These are phyloP conservation scores for Podaxis carcinomalis DNA, from an alignment of 768 basidiomycete genomes.

Conservation along the genomic window DNA sequence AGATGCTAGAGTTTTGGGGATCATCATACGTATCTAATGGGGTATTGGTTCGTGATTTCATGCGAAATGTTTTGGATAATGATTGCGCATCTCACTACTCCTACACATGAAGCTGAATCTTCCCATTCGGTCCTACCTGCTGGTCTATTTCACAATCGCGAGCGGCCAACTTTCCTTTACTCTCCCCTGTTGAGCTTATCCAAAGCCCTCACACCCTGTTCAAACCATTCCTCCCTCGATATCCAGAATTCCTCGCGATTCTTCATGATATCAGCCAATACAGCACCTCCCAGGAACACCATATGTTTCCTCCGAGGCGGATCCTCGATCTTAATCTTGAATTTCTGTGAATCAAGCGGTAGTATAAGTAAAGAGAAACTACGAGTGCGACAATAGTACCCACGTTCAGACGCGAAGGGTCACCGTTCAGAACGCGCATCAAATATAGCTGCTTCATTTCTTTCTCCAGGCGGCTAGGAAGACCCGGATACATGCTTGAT, in stretches of 20 bases:
- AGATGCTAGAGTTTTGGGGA: background rate
- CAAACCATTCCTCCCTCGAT: slow-evolving; percentile 90
- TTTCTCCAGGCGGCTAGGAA: slow-evolving; percentile 95
- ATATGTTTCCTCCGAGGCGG: slow-evolving; percentile 97
- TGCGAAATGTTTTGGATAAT: background rate
- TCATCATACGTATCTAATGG: background rate
- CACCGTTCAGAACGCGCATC: slow-evolving; percentile 79
- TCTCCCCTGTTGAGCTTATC: slow-evolving; percentile 83
- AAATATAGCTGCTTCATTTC: slow-evolving; percentile 99
- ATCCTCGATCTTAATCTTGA: slow-evolving; percentile 98
- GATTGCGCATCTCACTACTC: background rate
- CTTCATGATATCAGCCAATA: slow-evolving; percentile 98
- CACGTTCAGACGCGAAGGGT: slow-evolving; percentile 83
- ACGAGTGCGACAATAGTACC: slow-evolving; percentile 26
- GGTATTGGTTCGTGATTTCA: background rate
- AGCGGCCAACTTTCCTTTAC: slow-evolving; percentile 17
- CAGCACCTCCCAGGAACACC: slow-evolving; percentile 99
- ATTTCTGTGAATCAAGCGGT: slow-evolving; percentile 63
- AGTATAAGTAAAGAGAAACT: background rate
- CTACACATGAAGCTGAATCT: background rate
- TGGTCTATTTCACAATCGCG: background rate
- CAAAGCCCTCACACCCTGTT: slow-evolving; percentile 76
- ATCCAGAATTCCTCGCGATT: slow-evolving; percentile 93
- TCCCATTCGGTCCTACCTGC: background rate
- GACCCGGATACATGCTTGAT: slow-evolving; percentile 97